Percentiles rank a stretch among this genome's conserved stretches.
phyloP scores from a whole-genome alignment of 2,329 filamentous ascomycete genomes.

The Hypoxylon sp. region DNA sequence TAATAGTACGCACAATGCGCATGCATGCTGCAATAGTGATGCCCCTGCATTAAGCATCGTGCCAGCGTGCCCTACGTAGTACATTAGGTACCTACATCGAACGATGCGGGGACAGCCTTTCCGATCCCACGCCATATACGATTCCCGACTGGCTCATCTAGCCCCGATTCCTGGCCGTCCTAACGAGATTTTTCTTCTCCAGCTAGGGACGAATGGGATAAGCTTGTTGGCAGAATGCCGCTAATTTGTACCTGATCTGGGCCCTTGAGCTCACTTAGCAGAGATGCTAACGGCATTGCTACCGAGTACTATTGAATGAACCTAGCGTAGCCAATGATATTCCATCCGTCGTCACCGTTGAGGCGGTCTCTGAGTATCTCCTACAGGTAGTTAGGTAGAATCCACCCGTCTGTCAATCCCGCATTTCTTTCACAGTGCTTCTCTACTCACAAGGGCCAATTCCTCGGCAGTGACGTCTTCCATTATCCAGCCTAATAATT shows the following conservation, averaged over 20 bases:
- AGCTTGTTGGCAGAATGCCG: constrained; percentile 1
- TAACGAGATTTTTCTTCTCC: neutral
- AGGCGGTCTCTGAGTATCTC: constrained; percentile 1
- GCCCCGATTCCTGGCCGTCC: constrained; percentile 2
- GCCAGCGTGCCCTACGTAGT: too few relatives aligned
- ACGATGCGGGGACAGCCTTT: constrained; percentile 27
- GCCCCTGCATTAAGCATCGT: constrained; percentile 31
- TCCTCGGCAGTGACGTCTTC: constrained; percentile 4
- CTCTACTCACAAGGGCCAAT: neutral
- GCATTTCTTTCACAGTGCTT: neutral
- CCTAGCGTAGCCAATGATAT: constrained; percentile 1
- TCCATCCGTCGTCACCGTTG: constrained; percentile 8
- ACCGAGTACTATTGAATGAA: constrained; percentile 9
- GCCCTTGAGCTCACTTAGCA: neutral
- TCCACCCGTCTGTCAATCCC: constrained; percentile 24
- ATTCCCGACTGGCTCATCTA: constrained; percentile 14
- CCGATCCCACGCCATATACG: constrained; percentile 11
- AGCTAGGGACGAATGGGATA: constrained; percentile 10
- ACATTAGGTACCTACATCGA: too few relatives aligned
- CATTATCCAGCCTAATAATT: constrained; percentile 3
- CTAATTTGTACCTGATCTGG: neutral
- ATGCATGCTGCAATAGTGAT: constrained; percentile 14
- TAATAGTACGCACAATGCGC: constrained; percentile 13
- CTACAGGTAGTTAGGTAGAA: neutral
- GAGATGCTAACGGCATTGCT: constrained; percentile 19